phyloP scores from a whole-genome alignment of 2,329 filamentous ascomycete genomes.

The Colletotrichum zoysiae region DNA sequence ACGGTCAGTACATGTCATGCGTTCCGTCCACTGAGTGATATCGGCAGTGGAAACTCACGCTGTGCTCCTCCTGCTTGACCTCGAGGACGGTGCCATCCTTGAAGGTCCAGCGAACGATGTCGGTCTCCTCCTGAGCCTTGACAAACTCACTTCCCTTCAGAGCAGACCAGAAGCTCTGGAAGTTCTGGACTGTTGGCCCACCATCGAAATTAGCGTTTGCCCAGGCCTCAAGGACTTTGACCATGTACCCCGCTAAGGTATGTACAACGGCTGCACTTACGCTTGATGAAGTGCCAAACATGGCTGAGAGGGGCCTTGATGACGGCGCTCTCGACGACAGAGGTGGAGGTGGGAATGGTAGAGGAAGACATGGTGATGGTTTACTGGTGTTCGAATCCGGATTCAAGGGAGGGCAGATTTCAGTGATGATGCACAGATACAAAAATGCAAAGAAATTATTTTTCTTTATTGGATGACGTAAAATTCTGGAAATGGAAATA shows the following conservation, averaged over 20 bases:
- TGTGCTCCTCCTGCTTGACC: constrained; percentile 83
- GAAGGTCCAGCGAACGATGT: constrained; percentile 78
- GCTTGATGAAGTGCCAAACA: constrained; percentile 83
- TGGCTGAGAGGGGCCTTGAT: constrained; percentile 74
- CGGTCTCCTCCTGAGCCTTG: constrained; percentile 74
- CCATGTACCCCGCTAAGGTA: background rate
- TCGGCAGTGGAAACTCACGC: constrained; percentile 58
- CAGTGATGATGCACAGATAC: constrained; percentile 51
- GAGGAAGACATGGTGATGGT: constrained; percentile 45
- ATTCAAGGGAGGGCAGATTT: background rate
- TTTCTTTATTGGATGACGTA: constrained; percentile 25
- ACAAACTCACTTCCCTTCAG: constrained; percentile 72
- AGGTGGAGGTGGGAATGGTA: constrained; percentile 75
- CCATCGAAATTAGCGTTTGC: background rate
- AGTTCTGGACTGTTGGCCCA: constrained; percentile 65
- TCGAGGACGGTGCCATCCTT: constrained; percentile 76
- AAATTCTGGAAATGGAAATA: constrained; percentile 29
- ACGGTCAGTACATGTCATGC: background rate
- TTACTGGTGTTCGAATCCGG: background rate
- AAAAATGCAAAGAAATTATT: constrained; percentile 5
- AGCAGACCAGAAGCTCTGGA: constrained; percentile 75
- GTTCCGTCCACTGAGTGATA: background rate
- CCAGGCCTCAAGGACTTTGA: background rate
- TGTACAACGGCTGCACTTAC: constrained; percentile 3
- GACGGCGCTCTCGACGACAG: constrained; percentile 74